Base-by-base conservation (phyloP, 2,329 filamentous ascomycete species). In the Colletotrichum euphorbiae region DNA sequence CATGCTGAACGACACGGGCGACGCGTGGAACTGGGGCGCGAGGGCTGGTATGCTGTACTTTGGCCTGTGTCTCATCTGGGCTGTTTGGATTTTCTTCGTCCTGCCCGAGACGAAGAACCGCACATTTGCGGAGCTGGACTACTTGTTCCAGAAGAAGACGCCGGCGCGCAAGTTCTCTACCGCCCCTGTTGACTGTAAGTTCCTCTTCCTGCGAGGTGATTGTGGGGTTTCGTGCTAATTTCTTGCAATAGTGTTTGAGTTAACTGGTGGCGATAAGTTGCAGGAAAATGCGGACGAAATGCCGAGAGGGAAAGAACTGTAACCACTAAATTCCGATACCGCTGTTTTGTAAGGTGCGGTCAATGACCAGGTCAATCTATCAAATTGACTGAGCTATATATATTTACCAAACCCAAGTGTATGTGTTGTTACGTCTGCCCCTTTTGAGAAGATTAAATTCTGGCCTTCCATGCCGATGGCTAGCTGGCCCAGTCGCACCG, bases 111-210 rank as follows among this genome's bases (percentile, higher is more conserved):
- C 82, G 0, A 80, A 77, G 50, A 80, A 81, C 12, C 78, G 81
- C 54, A 81, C 77, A 1, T 79, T 83, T 56, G 82, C 81, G 62
- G 83, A 85, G 73, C 79, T 85, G 19, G 83, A 85, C 69, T 74
- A 78, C n/a, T 72, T 86, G 66, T 85, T 85, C 72, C 77, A 82
- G 60, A 75, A 71, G 55, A 76, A 73, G 65, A 72, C 74, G 3
- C 60, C 73, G 9, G 77, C 79, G 5, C 74, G 77, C 59, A 77
- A 80, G 58, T 83, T 79, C 55, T 38, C 62, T 0, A 70, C 72
- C 2, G 67, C 74, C 24, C 72, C 74, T 8, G 38, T 77, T 38
- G 76, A 77, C 28, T 61, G 76, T 77, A 73, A 73, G 75, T 74
- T 6, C 8, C 4, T 0, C 15, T 17, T 4, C 4, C 3, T 24